phyloP scores from a whole-genome alignment of 345 rosid genomes.

The Murraya koenigii region DNA sequence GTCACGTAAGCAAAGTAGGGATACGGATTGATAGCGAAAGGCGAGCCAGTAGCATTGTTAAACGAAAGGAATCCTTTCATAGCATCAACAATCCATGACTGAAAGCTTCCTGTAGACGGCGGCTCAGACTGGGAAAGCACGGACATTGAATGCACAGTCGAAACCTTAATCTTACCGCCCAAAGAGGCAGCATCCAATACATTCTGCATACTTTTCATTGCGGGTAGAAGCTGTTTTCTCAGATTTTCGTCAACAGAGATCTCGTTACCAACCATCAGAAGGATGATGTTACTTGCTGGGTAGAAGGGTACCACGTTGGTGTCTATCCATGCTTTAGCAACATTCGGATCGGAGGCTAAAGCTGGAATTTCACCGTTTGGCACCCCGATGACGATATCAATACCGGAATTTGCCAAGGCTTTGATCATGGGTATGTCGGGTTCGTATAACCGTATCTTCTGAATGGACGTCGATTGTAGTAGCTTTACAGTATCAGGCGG shows the following conservation, averaged over 20 bases:
- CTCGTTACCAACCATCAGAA: conserved; percentile 81
- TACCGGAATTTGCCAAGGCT: conserved; percentile 74
- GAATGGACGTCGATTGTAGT: conserved; percentile 66
- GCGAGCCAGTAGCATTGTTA: conserved; percentile 67
- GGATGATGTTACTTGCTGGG: conserved; percentile 79
- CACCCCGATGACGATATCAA: conserved; percentile 69
- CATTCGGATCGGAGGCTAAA: conserved; percentile 63
- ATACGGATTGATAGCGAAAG: conserved; percentile 76
- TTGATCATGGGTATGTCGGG: conserved; percentile 68
- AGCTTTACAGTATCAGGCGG: conserved; percentile 73
- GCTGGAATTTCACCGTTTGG: conserved; percentile 74
- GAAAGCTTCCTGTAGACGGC: conserved; percentile 64
- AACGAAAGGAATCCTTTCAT: conserved; percentile 68
- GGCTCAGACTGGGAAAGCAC: conserved; percentile 67
- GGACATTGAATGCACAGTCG: conserved; percentile 80
- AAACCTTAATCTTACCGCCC: conserved; percentile 72
- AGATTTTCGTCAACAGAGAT: conserved; percentile 43
- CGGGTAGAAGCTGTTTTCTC: conserved; percentile 63
- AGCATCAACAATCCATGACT: conserved; percentile 44
- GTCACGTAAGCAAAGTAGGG: conserved; percentile 80
- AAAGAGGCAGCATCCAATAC: conserved; percentile 61
- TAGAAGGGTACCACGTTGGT: conserved; percentile 69
- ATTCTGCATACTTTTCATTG: conserved; percentile 72
- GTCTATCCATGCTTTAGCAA: conserved; percentile 64
- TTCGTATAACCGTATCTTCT: conserved; percentile 76